Percentiles rank a stretch among this genome's conserved stretches.
Evolutionary conservation across 2,329 filamentous ascomycete species (phyloP).

Genomic region (Colletotrichum nymphaeae): DNA sequence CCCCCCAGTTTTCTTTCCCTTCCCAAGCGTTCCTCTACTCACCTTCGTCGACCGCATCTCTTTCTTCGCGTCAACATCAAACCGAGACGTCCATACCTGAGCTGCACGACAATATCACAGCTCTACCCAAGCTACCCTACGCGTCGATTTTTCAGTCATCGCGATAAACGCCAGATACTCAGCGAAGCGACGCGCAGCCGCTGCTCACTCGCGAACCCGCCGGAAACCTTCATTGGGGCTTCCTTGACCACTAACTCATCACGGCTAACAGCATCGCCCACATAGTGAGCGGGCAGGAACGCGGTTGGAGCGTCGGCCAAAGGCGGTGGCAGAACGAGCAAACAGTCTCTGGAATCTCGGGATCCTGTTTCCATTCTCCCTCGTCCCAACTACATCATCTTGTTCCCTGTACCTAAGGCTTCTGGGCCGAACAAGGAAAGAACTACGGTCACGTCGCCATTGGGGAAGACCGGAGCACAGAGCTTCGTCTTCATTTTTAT

Average conservation of each 20-base stretch:
- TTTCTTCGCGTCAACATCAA: slow-evolving; percentile 27
- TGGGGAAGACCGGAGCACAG: slow-evolving; percentile 63
- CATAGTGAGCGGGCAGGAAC: slow-evolving; percentile 17
- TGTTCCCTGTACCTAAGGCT: slow-evolving; percentile 38
- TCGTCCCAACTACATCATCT: slow-evolving; percentile 33
- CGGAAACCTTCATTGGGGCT: slow-evolving; percentile 21
- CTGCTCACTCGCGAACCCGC: neutral
- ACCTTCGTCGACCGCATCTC: slow-evolving; percentile 8
- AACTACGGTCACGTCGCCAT: slow-evolving; percentile 24
- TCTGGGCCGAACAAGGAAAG: slow-evolving; percentile 30
- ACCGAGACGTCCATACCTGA: neutral
- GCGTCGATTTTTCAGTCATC: neutral
- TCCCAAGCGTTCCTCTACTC: slow-evolving; percentile 23
- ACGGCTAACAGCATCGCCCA: slow-evolving; percentile 21
- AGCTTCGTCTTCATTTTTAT: slow-evolving; percentile 70
- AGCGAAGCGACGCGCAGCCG: slow-evolving; percentile 13
- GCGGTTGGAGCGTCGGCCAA: slow-evolving; percentile 15
- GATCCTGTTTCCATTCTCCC: slow-evolving; percentile 34
- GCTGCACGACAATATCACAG: slow-evolving; percentile 11
- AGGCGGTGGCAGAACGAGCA: slow-evolving; percentile 30
- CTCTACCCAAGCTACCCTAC: neutral
- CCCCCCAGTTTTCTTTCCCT: slow-evolving; percentile 36
- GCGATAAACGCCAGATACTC: neutral
- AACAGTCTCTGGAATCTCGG: slow-evolving; percentile 34
- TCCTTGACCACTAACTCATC: slow-evolving; percentile 14